Conservation (phyloP, 306 rosid genomes). For the Oemleria cerasiformis region DNA sequence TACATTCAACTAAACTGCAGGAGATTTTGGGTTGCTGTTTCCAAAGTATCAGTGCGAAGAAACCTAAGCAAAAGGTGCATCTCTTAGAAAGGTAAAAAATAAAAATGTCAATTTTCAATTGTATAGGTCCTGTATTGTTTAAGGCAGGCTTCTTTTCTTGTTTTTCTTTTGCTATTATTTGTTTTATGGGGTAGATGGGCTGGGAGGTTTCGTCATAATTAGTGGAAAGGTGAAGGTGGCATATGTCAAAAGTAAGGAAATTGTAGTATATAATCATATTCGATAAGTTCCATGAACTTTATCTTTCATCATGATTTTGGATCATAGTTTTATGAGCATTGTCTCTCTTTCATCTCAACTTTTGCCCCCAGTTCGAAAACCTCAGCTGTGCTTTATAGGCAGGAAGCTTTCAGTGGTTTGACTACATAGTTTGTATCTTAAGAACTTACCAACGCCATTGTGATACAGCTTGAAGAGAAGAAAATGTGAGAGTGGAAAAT, state of each 20-base stretch:
- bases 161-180: no score
- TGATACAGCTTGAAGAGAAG: constrained; percentile 70
- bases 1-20: constrained; percentile 57
- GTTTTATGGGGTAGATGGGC: no score
- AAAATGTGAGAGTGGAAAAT: constrained; percentile 53
- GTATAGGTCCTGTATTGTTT: no score
- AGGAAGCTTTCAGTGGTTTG: neutral
- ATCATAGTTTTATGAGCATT: neutral
- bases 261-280: neutral
- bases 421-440: constrained; percentile 11
- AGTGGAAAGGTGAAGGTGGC: no score
- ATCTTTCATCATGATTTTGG: neutral
- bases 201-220: no score
- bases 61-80: constrained; percentile 73
- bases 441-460: constrained; percentile 22
- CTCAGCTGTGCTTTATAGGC: neutral
- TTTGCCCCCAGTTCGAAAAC: constrained; percentile 8
- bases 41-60: constrained; percentile 57
- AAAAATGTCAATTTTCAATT: neutral
- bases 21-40: constrained; percentile 70
- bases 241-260: neutral
- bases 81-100: constrained; percentile 63
- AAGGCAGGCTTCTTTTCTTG: no score
- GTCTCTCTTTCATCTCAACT: neutral
- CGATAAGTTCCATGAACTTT: neutral